Evolutionary conservation across 2,329 filamentous ascomycete genomes (phyloP).

Genomic region (Dactylellina sp.): DNA sequence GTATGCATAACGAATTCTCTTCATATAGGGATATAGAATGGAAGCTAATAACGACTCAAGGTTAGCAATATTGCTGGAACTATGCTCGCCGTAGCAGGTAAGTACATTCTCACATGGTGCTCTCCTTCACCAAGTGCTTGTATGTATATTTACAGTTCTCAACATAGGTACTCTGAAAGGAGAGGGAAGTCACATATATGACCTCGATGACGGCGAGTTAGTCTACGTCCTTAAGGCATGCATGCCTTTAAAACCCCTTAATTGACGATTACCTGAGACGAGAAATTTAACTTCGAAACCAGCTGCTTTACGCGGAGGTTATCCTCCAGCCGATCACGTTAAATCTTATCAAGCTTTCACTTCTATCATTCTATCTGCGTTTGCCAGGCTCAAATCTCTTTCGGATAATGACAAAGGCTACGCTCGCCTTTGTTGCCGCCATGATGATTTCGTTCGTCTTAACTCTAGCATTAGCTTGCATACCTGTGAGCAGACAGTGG

Average conservation of each 20-base stretch:
- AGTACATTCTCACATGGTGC: not conserved
- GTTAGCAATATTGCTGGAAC: conserved; percentile 47
- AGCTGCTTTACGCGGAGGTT: conserved; percentile 51
- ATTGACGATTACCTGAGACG: not conserved
- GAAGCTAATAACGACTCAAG: conserved; percentile 30
- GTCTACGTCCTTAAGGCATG: conserved; percentile 46
- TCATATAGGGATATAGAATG: no score
- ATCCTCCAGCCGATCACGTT: conserved; percentile 47
- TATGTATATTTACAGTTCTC: not conserved
- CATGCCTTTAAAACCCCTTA: not conserved
- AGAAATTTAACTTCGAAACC: not conserved
- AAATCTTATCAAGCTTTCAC: conserved; percentile 65
- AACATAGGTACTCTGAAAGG: conserved; percentile 39
- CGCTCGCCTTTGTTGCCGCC: conserved; percentile 61
- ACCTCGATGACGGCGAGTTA: conserved; percentile 42
- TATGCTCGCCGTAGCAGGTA: conserved; percentile 40
- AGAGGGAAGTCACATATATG: conserved; percentile 36
- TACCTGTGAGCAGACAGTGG: conserved; percentile 62
- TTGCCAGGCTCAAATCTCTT: conserved; percentile 61
- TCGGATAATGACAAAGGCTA: conserved; percentile 61
- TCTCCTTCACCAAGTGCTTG: not conserved
- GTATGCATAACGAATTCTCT: no score
- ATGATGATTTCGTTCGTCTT: conserved; percentile 63
- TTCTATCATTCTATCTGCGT: conserved; percentile 64
- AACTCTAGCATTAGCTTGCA: conserved; percentile 64